Evolutionary conservation across 208 protist genomes (phyloP), one percentile per base, ranked within the genome.

Genomic region (Trypanosoma theileri): DNA sequence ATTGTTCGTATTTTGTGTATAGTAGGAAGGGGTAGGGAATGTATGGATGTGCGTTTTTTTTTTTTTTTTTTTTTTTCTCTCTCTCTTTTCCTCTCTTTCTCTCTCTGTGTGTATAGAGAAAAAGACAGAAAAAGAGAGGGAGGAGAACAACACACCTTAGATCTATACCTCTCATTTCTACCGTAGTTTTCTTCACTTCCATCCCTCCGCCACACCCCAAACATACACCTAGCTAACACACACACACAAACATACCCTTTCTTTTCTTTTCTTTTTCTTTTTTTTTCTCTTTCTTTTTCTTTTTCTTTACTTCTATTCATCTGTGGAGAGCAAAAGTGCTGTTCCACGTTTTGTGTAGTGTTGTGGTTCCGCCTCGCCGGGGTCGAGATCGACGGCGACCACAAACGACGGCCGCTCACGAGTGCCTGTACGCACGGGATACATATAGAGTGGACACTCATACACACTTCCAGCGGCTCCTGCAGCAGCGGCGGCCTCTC

Each of bases 341-440:
- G 98, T 99, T 21, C 98, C 98, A 21, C 98, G 92, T 82, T 99
- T 99, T 28, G 96, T 96, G 93, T 98, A 99, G 73, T 97, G 92
- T 67, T 98, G 93, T 7, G 98, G 87, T 45, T 96, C 85, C 11
- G 86, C 77, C 12, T 95, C 80, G 24, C 94, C 96, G 24, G 88
- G 93, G 55, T 97, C 85, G 0, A 99, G 85, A 57, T 98, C 97
- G 21, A 99, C 95, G 13, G 82, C 87, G 19, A 98, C 85, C 17
- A 99, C 97, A 77, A 93, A 99, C 10, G 94, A 98, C 1, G 97
- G 96, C 11, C 97, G 81, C 82, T 99, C 98, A 46, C 97, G 83
- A 11, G 92, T 98, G 61, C 97, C 98, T 6, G 96, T 98, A 58
- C 98, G 88, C 7, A 99, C 55, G 8, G 98, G 98, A 79, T 99